Conservation (phyloP, 1,284 basidiomycete species). For the Takashimella tepidaria region DNA sequence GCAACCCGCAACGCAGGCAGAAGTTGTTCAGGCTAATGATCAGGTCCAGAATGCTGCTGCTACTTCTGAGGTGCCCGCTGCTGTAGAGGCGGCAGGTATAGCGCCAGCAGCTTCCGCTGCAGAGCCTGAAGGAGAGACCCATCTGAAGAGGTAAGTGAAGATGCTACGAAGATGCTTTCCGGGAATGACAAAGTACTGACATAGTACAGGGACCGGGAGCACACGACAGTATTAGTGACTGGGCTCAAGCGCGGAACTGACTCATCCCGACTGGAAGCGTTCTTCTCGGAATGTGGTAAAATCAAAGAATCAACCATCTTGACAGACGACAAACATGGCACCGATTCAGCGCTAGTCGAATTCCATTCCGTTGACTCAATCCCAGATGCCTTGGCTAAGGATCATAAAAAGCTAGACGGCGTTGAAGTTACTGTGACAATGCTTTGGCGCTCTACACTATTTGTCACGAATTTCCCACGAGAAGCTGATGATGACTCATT, state of each 20-base stretch:
- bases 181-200: conserved; percentile 2
- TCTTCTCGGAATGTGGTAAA: conserved; percentile 87
- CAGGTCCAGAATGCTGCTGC: background rate
- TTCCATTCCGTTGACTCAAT: conserved; percentile 56
- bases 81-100: background rate
- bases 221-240: conserved; percentile 82
- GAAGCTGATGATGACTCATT: conserved; percentile 72
- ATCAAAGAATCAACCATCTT: conserved; percentile 65
- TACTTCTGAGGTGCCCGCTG: background rate
- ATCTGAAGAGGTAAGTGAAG: conserved; percentile 28
- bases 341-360: conserved; percentile 46
- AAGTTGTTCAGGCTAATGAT: conserved; percentile 2
- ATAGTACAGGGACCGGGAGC: conserved; percentile 78
- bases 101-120: conserved; percentile 11
- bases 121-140: conserved; percentile 20
- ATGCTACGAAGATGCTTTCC: too few relatives aligned
- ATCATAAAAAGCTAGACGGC: conserved; percentile 75
- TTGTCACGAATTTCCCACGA: conserved; percentile 93
- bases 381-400: conserved; percentile 80
- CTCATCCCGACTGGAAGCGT: conserved; percentile 60
- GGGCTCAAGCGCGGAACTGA: conserved; percentile 59
- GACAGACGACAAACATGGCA: conserved; percentile 15
- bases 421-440: conserved; percentile 75
- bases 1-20: background rate
- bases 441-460: conserved; percentile 90